Percentiles rank a stretch among this genome's conserved stretches.
Conservation (phyloP, 306 rosid genomes). For the Bauhinia variegata region DNA sequence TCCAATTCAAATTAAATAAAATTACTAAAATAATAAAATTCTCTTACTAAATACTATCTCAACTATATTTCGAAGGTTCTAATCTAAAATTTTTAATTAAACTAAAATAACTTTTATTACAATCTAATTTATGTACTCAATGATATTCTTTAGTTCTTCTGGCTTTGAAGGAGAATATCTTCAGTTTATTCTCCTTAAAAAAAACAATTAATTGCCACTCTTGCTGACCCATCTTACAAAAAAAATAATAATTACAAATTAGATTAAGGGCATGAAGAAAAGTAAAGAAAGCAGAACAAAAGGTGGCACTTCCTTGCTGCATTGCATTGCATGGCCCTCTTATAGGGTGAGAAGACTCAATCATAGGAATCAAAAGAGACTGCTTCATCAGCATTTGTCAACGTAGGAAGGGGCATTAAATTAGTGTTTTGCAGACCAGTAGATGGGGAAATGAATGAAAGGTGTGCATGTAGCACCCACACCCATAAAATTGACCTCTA, state of each 20-base stretch:
- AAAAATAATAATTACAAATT: slow-evolving; percentile 7
- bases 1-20: too few species aligned
- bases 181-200: slow-evolving; percentile 33
- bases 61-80: too few species aligned
- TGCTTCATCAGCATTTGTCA: slow-evolving; percentile 41
- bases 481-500: slow-evolving; percentile 35
- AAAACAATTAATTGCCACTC: slow-evolving; percentile 18
- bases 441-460: slow-evolving; percentile 36
- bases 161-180: slow-evolving; percentile 18
- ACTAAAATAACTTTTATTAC: too few species aligned
- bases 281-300: slow-evolving; percentile 17
- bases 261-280: background rate
- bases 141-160: too few species aligned
- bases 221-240: slow-evolving; percentile 21
- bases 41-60: too few species aligned
- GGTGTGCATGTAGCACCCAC: slow-evolving; percentile 41
- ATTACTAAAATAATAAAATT: too few species aligned
- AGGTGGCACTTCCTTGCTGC: slow-evolving; percentile 34
- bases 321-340: slow-evolving; percentile 26
- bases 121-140: too few species aligned
- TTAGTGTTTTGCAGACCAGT: slow-evolving; percentile 48
- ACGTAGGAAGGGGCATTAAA: slow-evolving; percentile 29
- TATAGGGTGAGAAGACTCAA: slow-evolving; percentile 36
- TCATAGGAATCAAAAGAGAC: slow-evolving; percentile 40
- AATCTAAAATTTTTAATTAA: too few species aligned